Conservation (phyloP, 495 filamentous ascomycete genomes). For the Annulohypoxylon bovei region DNA sequence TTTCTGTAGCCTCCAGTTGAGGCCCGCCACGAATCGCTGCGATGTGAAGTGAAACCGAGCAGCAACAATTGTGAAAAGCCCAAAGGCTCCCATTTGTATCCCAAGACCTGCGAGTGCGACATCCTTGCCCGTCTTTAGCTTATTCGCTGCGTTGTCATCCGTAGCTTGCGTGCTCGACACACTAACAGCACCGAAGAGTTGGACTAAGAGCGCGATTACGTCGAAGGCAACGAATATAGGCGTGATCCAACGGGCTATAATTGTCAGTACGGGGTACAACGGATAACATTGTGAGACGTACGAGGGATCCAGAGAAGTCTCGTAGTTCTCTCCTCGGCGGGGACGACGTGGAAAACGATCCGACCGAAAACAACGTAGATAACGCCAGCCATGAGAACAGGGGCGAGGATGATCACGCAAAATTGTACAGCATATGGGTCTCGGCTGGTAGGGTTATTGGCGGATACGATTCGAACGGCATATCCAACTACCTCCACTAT, state of each 20-base stretch:
- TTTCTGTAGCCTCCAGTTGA: slow-evolving; percentile 45
- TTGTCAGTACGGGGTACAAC: background rate
- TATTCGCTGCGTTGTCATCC: slow-evolving; percentile 42
- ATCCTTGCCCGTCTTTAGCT: slow-evolving; percentile 52
- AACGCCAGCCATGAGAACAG: slow-evolving; percentile 51
- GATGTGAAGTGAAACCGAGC: slow-evolving; percentile 55
- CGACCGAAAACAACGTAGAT: slow-evolving; percentile 53
- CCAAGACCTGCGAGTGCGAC: slow-evolving; percentile 50
- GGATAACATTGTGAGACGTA: slow-evolving; percentile 8
- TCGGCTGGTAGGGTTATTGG: slow-evolving; percentile 44
- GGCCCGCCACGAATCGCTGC: slow-evolving; percentile 47
- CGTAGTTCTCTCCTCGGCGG: slow-evolving; percentile 50
- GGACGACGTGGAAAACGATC: slow-evolving; percentile 57
- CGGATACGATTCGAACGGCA: slow-evolving; percentile 52
- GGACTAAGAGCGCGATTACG: slow-evolving; percentile 48
- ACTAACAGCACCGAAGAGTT: slow-evolving; percentile 51
- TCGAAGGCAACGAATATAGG: slow-evolving; percentile 54
- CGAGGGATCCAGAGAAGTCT: slow-evolving; percentile 58
- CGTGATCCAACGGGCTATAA: slow-evolving; percentile 52
- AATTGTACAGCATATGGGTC: slow-evolving; percentile 49
- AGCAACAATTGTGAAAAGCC: slow-evolving; percentile 52
- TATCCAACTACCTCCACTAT: slow-evolving; percentile 61
- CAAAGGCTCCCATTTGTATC: slow-evolving; percentile 51
- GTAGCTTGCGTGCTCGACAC: slow-evolving; percentile 47
- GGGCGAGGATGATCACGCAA: slow-evolving; percentile 50